Evolutionary conservation across 768 basidiomycete genomes (phyloP), one percentile per base, ranked within the genome.

Genomic region (Boletus huronensis): DNA sequence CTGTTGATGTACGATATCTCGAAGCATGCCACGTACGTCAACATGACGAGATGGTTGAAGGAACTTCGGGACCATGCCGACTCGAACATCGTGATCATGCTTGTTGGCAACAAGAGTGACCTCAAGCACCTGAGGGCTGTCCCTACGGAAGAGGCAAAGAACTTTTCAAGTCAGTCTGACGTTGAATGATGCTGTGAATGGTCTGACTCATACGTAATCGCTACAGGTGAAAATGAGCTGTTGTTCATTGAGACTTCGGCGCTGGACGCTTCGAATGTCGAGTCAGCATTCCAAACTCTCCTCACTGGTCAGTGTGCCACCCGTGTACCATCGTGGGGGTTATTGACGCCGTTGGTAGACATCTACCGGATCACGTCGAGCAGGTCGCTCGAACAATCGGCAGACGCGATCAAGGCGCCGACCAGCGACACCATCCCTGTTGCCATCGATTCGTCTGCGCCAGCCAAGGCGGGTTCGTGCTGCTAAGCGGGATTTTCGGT

Each of bases 181-280:
- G 26, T 45, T 17, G 4, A 9, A 10, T 21, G 28, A 19, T 28
- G 7, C 3, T 2, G 8, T 50, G 43, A 45, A 48, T 46, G 50
- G 25, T 50, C 36, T 48, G 35, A 56, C 43, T 5, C 10, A 48
- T 29, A 46, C 53, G 31, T 19, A 40, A 44, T 42, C 47, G 41
- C 40, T 48, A 23, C 64, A 93, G 93, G 89, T 63, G 93, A 96
- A 76, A 93, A 95, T 66, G 86, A 85, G 21, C 74, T 98, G 63
- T 91, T 88, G 52, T 96, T 96, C 80, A 96, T 99, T 61, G 96
- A 99, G 80, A 99, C 96, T 57, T 99, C 96, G 67, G 96, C 96
- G 76, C 86, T 98, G 82, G 97, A 99, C 84, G 93, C 96, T 64
- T 95, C 93, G 48, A 97, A 98, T 76, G 95, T 99, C 74, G 96